These are phyloP conservation scores for Aureobasidium vineae DNA, from an alignment of 2,329 filamentous ascomycete genomes.

Conservation along the genomic window DNA sequence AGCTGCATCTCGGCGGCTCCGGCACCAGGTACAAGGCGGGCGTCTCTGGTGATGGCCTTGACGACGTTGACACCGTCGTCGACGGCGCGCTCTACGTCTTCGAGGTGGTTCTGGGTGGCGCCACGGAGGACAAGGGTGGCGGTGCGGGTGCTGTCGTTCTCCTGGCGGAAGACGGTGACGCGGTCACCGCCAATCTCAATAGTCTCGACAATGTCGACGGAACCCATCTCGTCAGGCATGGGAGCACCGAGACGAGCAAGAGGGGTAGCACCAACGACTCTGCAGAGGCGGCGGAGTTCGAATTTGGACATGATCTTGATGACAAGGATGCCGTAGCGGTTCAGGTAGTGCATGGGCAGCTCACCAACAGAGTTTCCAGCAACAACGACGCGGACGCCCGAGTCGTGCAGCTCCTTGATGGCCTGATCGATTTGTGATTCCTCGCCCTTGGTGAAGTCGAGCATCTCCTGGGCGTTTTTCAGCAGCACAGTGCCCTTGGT, in stretches of 20 bases:
- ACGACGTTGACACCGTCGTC: constrained; percentile 98
- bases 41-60: constrained; percentile 94
- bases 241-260: constrained; percentile 91
- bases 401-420: constrained; percentile 95
- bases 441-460: constrained; percentile 97
- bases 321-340: constrained; percentile 92
- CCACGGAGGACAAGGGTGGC: constrained; percentile 92
- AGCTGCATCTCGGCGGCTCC: constrained; percentile 94
- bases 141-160: constrained; percentile 86
- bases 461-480: constrained; percentile 98
- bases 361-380: constrained; percentile 94
- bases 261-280: constrained; percentile 95
- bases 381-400: constrained; percentile 85
- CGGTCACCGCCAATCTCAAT: constrained; percentile 96
- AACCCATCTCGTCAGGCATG: constrained; percentile 99
- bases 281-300: constrained; percentile 89
- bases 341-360: constrained; percentile 94
- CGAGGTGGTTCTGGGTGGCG: constrained; percentile 95
- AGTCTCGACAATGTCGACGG: constrained; percentile 91
- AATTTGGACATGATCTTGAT: constrained; percentile 99
- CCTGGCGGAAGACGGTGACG: constrained; percentile 97
- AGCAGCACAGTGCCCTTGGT: constrained; percentile 97
- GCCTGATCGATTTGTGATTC: constrained; percentile 84
- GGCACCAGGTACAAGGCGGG: constrained; percentile 86
- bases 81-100: constrained; percentile 94